phyloP scores from a whole-genome alignment of 1,284 basidiomycete species.

The Phlebopus sp. region DNA sequence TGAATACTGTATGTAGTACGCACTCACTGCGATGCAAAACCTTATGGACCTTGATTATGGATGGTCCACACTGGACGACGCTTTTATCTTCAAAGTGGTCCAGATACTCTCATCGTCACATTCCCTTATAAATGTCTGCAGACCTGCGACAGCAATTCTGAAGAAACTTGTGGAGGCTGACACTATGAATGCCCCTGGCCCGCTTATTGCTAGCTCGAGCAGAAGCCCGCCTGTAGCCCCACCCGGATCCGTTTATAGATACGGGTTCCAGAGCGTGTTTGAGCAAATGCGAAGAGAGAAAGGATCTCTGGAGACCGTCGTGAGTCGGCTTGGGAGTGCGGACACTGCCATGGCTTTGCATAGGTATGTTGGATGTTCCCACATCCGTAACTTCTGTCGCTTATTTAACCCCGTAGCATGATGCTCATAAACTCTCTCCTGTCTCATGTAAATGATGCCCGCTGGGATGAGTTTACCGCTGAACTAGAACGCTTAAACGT shows the following conservation, averaged over 20 bases:
- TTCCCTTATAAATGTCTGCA: slow-evolving; percentile 88
- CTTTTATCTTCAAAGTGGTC: slow-evolving; percentile 78
- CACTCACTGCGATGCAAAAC: slow-evolving; percentile 81
- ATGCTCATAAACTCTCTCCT: slow-evolving; percentile 88
- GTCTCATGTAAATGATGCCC: slow-evolving; percentile 70
- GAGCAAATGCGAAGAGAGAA: slow-evolving; percentile 72
- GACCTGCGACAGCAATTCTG: slow-evolving; percentile 94
- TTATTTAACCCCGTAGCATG: slow-evolving; percentile 49
- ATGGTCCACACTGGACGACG: slow-evolving; percentile 69
- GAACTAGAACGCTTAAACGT: slow-evolving; percentile 80
- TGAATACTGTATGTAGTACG: slow-evolving; percentile 54
- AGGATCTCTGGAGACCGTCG: slow-evolving; percentile 71
- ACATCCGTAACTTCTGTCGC: slow-evolving; percentile 8
- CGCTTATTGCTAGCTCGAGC: slow-evolving; percentile 59
- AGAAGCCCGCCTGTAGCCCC: slow-evolving; percentile 46
- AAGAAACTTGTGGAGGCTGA: slow-evolving; percentile 86
- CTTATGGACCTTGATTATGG: slow-evolving; percentile 82
- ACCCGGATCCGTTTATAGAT: slow-evolving; percentile 70
- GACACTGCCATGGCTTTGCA: slow-evolving; percentile 84
- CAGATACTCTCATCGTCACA: slow-evolving; percentile 75
- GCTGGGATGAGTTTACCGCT: slow-evolving; percentile 77
- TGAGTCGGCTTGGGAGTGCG: slow-evolving; percentile 74
- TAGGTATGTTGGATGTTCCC: slow-evolving; percentile 50
- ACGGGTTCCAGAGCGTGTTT: slow-evolving; percentile 83
- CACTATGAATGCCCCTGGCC: slow-evolving; percentile 59